phyloP scores from a whole-genome alignment of 1,284 basidiomycete genomes.

The Marasmius sp. region DNA sequence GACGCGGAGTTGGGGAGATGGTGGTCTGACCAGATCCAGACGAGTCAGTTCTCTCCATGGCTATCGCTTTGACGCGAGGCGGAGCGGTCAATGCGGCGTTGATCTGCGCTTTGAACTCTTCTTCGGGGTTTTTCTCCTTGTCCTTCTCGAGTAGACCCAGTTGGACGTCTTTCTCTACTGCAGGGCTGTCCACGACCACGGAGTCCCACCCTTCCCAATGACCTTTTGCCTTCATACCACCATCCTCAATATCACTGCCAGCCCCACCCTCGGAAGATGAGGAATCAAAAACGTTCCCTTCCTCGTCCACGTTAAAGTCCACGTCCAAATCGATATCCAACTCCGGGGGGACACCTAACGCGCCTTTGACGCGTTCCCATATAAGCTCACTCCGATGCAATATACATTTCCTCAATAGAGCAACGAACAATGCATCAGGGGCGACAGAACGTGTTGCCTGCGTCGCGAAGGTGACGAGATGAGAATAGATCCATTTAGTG shows the following conservation, averaged over 20 bases:
- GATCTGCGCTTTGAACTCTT: neutral
- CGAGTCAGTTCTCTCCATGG: neutral
- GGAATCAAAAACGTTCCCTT: slow-evolving; percentile 22
- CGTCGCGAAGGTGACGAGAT: slow-evolving; percentile 62
- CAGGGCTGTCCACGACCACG: slow-evolving; percentile 8
- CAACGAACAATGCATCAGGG: slow-evolving; percentile 64
- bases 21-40: slow-evolving; percentile 1
- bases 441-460: slow-evolving; percentile 55
- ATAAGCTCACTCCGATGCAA: slow-evolving; percentile 71
- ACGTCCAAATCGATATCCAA: slow-evolving; percentile 69
- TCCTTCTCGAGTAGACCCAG: neutral
- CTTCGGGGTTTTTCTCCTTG: neutral
- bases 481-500: slow-evolving; percentile 54
- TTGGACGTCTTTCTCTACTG: slow-evolving; percentile 15
- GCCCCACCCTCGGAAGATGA: slow-evolving; percentile 20
- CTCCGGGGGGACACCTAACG: slow-evolving; percentile 75
- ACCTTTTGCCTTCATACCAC: slow-evolving; percentile 31
- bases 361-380: slow-evolving; percentile 81
- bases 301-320: slow-evolving; percentile 38
- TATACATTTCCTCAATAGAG: slow-evolving; percentile 64
- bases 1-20: neutral
- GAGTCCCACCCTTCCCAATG: slow-evolving; percentile 44
- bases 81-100: neutral
- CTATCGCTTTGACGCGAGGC: neutral
- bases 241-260: slow-evolving; percentile 32